Conservation (phyloP, 2,329 filamentous ascomycete genomes). For the Aspergillus brasiliensis region DNA sequence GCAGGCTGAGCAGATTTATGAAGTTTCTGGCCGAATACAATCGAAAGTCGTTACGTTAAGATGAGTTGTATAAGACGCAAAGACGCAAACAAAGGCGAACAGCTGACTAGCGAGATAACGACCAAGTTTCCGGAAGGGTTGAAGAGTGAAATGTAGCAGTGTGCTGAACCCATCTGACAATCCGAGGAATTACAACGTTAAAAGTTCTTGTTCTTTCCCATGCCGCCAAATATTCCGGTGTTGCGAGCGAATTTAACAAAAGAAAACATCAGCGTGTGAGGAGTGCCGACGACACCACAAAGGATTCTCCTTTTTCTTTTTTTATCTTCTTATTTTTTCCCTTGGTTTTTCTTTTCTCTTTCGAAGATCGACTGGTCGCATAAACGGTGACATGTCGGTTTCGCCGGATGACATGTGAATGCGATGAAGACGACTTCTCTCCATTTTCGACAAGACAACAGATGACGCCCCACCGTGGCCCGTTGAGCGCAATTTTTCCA, state of each 20-base stretch:
- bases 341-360: not conserved
- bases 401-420: constrained; percentile 39
- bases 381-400: constrained; percentile 37
- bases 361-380: constrained; percentile 36
- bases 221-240: constrained; percentile 45
- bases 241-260: constrained; percentile 43
- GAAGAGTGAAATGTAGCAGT: constrained; percentile 35
- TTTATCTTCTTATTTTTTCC: constrained; percentile 10
- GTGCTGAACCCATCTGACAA: constrained; percentile 47
- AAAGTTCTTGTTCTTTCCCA: constrained; percentile 38
- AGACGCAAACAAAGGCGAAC: constrained; percentile 42
- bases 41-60: constrained; percentile 46
- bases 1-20: constrained; percentile 6
- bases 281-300: constrained; percentile 34
- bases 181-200: constrained; percentile 50
- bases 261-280: constrained; percentile 43
- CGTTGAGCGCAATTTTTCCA: constrained; percentile 40
- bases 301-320: constrained; percentile 26
- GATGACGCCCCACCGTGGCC: constrained; percentile 39
- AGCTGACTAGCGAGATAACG: constrained; percentile 44
- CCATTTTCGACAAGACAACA: constrained; percentile 31
- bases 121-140: constrained; percentile 40
- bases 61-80: constrained; percentile 38
- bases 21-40: constrained; percentile 39
- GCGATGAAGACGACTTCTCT: constrained; percentile 37